These are phyloP conservation scores for Cyclotella cryptica DNA, from an alignment of 108 stramenopile genomes.

Conservation along the genomic window DNA sequence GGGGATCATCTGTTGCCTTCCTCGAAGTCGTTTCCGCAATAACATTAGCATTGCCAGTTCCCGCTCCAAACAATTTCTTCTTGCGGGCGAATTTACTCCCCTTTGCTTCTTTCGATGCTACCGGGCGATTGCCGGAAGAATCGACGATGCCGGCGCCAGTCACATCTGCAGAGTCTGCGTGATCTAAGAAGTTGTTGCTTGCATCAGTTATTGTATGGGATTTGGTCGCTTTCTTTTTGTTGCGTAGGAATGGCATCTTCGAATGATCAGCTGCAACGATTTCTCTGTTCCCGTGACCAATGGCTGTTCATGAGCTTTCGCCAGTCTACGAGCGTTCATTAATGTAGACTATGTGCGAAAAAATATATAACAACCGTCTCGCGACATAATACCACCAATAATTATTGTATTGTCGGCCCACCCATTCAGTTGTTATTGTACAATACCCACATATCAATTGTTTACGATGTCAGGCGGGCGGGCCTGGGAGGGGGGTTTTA, in stretches of 20 bases:
- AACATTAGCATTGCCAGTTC: background rate
- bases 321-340: background rate
- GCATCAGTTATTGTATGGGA: background rate
- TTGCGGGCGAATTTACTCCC: constrained; percentile 6
- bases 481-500: too few species aligned
- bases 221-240: constrained; percentile 2
- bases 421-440: too few species aligned
- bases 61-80: constrained; percentile 1
- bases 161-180: background rate
- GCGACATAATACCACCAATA: too few species aligned
- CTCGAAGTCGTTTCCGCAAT: background rate
- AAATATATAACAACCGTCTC: too few species aligned
- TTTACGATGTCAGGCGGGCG: too few species aligned
- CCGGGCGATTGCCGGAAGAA: background rate
- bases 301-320: background rate
- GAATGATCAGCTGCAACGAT: background rate
- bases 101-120: background rate
- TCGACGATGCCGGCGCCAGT: background rate
- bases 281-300: background rate
- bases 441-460: too few species aligned
- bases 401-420: too few species aligned
- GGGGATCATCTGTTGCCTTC: background rate
- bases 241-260: constrained; percentile 14
- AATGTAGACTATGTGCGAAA: too few species aligned
- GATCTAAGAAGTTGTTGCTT: background rate